Base-by-base conservation (phyloP, 2,329 filamentous ascomycete genomes). In the Rutstroemia sp. region DNA sequence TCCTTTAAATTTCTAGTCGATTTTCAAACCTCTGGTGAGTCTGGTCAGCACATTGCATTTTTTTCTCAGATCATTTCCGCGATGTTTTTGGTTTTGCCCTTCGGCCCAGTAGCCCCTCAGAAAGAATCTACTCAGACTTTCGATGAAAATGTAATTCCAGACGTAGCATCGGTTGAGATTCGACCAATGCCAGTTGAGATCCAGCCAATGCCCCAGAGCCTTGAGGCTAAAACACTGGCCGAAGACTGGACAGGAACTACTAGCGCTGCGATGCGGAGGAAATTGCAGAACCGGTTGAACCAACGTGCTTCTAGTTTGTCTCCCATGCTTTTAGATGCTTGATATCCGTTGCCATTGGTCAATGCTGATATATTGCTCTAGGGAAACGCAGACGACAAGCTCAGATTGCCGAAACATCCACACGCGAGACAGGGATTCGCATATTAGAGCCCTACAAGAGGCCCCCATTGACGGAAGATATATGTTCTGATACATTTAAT, bases 191-290 rank as follows among this genome's bases (percentile, higher is more conserved):
- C 47, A 4, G 60, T 64, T 44, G 56, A 54, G 25, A 27, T 64
- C 2, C 51, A 50, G 12, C 52, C 55, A 3, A 63, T 64, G 61
- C 48, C 47, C 3, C 58, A 63, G 40, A 39, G 48, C n/a, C 49
- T 40, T 7, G 58, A 61, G 17, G 39, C 61, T 16, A 38, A 54
- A 23, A 54, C 54, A 17, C 45, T 49, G 9, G 48, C 48, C 14
- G 69, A 72, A 40, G 69, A 72, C 51, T 72, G 69, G 69, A 71
- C 66, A 1, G 69, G 70, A 5, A 61, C 68, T 7, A 68, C 62
- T 4, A 67, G 63, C 52, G 63, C 64, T 1, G 59, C 59, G 0
- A 58, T 66, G 54, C 62, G 64, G 23, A 62, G 64, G 38, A 63
- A 63, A 50, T 47, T 63, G 14, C 64, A 69, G 51, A 68, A 68